Evolutionary conservation across 768 basidiomycete species (phyloP).

Genomic region (Boletellus emodensis): DNA sequence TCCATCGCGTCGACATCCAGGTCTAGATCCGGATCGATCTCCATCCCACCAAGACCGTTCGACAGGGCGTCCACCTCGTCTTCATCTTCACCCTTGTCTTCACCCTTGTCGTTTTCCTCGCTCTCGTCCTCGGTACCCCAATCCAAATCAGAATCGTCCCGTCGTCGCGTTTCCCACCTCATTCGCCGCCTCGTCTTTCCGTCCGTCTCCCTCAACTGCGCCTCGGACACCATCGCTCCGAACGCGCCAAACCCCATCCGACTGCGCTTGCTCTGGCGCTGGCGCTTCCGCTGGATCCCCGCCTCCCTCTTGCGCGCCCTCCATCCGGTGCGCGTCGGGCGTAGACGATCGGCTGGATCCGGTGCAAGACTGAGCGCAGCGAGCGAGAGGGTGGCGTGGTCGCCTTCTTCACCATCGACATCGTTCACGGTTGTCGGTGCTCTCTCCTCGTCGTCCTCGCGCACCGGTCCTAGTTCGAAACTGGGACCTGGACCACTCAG

Average conservation of each 20-base stretch:
- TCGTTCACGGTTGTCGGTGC: neutral
- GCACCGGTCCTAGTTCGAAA: neutral
- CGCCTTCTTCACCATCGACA: neutral
- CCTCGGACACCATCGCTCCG: slow-evolving; percentile 55
- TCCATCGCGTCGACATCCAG: slow-evolving; percentile 47
- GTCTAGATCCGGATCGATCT: slow-evolving; percentile 56
- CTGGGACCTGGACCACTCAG: neutral
- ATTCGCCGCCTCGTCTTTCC: slow-evolving; percentile 33
- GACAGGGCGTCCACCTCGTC: slow-evolving; percentile 31
- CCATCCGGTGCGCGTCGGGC: slow-evolving; percentile 18
- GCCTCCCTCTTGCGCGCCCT: slow-evolving; percentile 23
- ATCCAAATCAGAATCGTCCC: slow-evolving; percentile 65
- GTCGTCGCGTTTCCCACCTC: slow-evolving; percentile 47
- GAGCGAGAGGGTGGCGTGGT: slow-evolving; percentile 17
- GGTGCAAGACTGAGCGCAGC: slow-evolving; percentile 22
- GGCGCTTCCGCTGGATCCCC: slow-evolving; percentile 8
- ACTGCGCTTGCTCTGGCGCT: slow-evolving; percentile 17
- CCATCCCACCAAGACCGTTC: slow-evolving; percentile 49
- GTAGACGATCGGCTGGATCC: slow-evolving; percentile 26
- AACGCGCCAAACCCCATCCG: slow-evolving; percentile 42
- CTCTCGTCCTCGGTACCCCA: slow-evolving; percentile 52
- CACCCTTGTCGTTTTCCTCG: slow-evolving; percentile 17
- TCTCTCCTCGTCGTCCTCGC: slow-evolving; percentile 2
- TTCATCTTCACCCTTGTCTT: neutral
- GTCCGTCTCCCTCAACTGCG: slow-evolving; percentile 37